A percentile compares a stretch with the other conserved stretches of the same genome.
These are phyloP conservation scores for Erythrobasidium hasegawianum DNA, from an alignment of 1,284 basidiomycete genomes.

Conservation along the genomic window DNA sequence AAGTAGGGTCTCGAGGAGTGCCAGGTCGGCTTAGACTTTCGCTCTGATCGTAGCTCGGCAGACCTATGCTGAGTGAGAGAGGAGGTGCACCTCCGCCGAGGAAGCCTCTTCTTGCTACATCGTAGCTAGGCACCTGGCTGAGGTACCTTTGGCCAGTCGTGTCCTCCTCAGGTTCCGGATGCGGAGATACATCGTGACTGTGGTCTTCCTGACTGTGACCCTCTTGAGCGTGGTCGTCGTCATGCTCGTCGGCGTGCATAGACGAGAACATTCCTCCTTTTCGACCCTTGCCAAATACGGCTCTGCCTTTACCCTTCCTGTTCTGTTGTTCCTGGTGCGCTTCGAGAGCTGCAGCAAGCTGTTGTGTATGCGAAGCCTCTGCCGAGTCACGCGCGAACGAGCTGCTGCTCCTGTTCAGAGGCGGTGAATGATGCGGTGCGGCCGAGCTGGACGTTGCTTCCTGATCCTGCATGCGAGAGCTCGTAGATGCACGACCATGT, in stretches of 20 bases:
- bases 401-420: neutral
- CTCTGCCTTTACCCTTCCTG: constrained; percentile 19
- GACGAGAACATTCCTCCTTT: constrained; percentile 10
- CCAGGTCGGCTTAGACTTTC: constrained; percentile 22
- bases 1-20: neutral
- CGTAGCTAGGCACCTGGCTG: constrained; percentile 69
- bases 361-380: neutral
- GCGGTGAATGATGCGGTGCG: neutral
- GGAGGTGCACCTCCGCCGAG: constrained; percentile 79
- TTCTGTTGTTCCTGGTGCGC: constrained; percentile 20
- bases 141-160: constrained; percentile 39
- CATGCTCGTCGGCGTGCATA: constrained; percentile 15
- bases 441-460: neutral
- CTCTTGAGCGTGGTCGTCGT: constrained; percentile 6
- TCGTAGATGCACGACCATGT: neutral
- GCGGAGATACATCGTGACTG: neutral
- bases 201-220: neutral
- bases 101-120: constrained; percentile 72
- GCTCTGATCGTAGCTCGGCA: constrained; percentile 35
- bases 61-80: constrained; percentile 50
- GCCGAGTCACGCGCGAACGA: neutral
- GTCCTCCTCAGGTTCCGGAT: constrained; percentile 4
- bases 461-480: neutral
- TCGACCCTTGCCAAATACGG: neutral
- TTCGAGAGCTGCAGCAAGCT: constrained; percentile 16